phyloP scores from a whole-genome alignment of 371 early-diverging fungal species.

The Syncephalastrum contaminatum region DNA sequence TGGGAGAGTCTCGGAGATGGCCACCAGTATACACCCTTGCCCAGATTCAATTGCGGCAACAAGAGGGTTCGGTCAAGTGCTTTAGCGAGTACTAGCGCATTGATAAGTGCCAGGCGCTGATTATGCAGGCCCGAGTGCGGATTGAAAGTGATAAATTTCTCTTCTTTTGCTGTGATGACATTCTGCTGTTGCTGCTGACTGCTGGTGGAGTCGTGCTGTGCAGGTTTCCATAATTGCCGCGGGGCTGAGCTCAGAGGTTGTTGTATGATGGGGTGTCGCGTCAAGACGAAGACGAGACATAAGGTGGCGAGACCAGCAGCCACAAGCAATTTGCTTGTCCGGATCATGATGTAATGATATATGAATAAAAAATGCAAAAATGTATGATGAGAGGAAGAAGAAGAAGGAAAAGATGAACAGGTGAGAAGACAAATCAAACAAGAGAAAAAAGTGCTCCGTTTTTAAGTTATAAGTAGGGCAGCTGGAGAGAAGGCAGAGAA shows the following conservation, averaged over 20 bases:
- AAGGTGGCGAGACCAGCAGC: constrained; percentile 1
- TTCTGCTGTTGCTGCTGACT: not conserved
- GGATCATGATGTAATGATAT: constrained; percentile 1
- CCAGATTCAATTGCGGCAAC: constrained; percentile 32
- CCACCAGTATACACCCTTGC: constrained; percentile 26
- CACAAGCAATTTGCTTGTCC: constrained; percentile 11
- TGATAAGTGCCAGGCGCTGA: constrained; percentile 30
- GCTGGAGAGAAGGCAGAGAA: not conserved
- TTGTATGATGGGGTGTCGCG: not conserved
- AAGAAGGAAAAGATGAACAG: not conserved
- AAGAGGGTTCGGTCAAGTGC: constrained; percentile 31
- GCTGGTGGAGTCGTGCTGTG: not conserved
- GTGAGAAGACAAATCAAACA: constrained; percentile 1
- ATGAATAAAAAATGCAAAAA: not conserved
- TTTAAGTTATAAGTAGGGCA: too few relatives aligned
- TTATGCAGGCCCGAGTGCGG: constrained; percentile 45
- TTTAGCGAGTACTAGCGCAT: constrained; percentile 33
- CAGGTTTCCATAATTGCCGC: not conserved
- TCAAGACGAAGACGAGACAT: not conserved
- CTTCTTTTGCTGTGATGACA: not conserved
- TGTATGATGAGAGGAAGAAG: not conserved
- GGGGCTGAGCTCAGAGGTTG: not conserved
- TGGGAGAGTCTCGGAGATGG: constrained; percentile 8
- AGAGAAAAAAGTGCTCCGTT: constrained; percentile 1
- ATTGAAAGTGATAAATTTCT: constrained; percentile 31